Conservation (phyloP, 2,329 filamentous ascomycete genomes). For the Leptoxyphium fumago region DNA sequence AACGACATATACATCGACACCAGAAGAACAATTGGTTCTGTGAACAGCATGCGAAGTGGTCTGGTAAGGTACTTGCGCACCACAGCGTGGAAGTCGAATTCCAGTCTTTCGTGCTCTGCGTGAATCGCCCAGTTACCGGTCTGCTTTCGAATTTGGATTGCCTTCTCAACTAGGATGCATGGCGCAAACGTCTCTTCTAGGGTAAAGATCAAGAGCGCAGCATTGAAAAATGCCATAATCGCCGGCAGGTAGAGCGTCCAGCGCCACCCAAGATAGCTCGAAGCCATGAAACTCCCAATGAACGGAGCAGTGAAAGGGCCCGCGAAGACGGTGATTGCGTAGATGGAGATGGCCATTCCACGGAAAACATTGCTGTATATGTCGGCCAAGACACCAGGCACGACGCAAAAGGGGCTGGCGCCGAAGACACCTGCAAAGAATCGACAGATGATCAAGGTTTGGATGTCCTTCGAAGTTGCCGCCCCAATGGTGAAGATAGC, state of each 20-base stretch:
- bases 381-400: constrained; percentile 39
- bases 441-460: constrained; percentile 24
- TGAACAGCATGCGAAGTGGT: constrained; percentile 21
- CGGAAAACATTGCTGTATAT: constrained; percentile 34
- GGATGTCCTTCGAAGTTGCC: constrained; percentile 23
- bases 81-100: constrained; percentile 22
- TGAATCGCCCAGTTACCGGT: constrained; percentile 49
- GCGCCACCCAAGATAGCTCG: constrained; percentile 29
- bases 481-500: constrained; percentile 34
- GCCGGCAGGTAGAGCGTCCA: constrained; percentile 37
- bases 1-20: not conserved
- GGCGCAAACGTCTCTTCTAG: constrained; percentile 45
- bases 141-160: constrained; percentile 36
- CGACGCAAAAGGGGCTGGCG: constrained; percentile 30
- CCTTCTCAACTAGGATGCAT: constrained; percentile 42
- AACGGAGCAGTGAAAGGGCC: constrained; percentile 20
- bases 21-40: not conserved
- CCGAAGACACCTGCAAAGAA: constrained; percentile 24
- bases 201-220: constrained; percentile 36
- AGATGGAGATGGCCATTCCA: constrained; percentile 21
- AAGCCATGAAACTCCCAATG: constrained; percentile 19
- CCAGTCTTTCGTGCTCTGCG: constrained; percentile 30
- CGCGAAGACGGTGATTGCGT: constrained; percentile 21
- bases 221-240: constrained; percentile 39
- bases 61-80: constrained; percentile 22